Base-by-base conservation (phyloP, 148 eudicot genomes). In the Chenopodium quinoa region DNA sequence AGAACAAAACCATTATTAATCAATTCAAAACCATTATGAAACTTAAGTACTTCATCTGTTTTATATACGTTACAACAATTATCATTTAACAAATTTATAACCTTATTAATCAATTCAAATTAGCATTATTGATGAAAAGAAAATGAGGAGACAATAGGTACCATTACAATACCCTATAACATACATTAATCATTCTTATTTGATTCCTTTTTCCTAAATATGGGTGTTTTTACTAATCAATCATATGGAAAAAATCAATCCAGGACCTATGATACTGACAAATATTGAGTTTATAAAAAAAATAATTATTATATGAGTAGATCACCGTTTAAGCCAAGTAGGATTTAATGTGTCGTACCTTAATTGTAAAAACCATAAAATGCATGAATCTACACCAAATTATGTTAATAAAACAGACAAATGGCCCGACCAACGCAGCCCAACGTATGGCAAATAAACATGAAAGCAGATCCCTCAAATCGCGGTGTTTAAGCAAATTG, bases 71-170 rank as follows among this genome's bases (percentile, higher is more conserved):
- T 6, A 40, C 44, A 40, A 40, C 44, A 40, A 5, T 0, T 40
- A 40, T 40, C 44, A 40, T 5, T 40, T 40, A 40, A 0, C 7
- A 40, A 6, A 40, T 7, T 40, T 37, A 5, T 6, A 37, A 4
- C 7, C 7, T 7, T 40, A 5, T 40, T 40, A 40, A 40, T 40
- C 44, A 5, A 40, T 40, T 40, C 7, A 40, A 40, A 40, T 40
- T 14, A 52, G 7, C 80, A 34, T 76, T 40, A n/a, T 5, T 40
- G n/a, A 22, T 8, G 4, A 78, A 73, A 71, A 75, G 37, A 31
- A 48, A 63, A 74, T 7, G 40, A 79, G 44, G 31, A 75, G 70
- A 83, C 85, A 83, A 73, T 54, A 73, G 31, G 67, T 60, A 54
- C 44, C 44, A 5, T 40, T 40, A 40, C 44, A 40, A 40, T 40